Conservation (phyloP, 2,329 filamentous ascomycete genomes). For the Acrocalymma vagum region DNA sequence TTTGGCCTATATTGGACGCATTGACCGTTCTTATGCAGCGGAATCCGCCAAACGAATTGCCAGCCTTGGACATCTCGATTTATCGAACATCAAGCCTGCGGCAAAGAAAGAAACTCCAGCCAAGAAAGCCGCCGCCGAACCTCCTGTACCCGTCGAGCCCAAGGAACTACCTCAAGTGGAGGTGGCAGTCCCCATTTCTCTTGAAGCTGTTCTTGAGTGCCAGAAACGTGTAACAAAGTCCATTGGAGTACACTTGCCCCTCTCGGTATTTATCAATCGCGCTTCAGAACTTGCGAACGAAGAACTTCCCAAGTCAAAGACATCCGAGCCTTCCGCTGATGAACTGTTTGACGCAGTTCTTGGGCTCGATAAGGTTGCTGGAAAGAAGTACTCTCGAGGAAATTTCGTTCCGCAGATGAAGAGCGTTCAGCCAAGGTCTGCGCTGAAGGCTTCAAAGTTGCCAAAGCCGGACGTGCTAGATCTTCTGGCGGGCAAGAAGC, state of each 20-base stretch:
- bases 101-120: conserved; percentile 52
- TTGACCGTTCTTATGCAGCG: conserved; percentile 75
- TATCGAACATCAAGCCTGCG: conserved; percentile 92
- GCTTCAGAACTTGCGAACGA: conserved; percentile 90
- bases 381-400: conserved; percentile 61
- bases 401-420: conserved; percentile 78
- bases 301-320: conserved; percentile 74
- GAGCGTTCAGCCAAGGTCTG: too few species aligned
- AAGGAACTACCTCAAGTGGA: conserved; percentile 63
- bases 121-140: conserved; percentile 54
- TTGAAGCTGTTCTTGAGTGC: conserved; percentile 79
- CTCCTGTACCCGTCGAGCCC: conserved; percentile 52
- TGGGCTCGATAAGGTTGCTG: conserved; percentile 66
- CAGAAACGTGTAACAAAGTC: conserved; percentile 82
- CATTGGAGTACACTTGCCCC: conserved; percentile 80
- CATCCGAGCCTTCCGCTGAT: conserved; percentile 72
- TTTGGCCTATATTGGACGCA: conserved; percentile 84
- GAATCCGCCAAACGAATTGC: conserved; percentile 75
- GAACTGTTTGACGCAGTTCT: conserved; percentile 92
- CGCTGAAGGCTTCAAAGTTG: conserved; percentile 43
- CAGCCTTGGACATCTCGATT: conserved; percentile 83
- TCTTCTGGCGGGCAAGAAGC: conserved; percentile 63
- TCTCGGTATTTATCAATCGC: conserved; percentile 86
- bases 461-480: conserved; percentile 80
- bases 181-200: conserved; percentile 78